Percentiles rank a stretch among this genome's conserved stretches.
Evolutionary conservation across 345 rosid genomes (phyloP).

Genomic region (Erodium maritimum): DNA sequence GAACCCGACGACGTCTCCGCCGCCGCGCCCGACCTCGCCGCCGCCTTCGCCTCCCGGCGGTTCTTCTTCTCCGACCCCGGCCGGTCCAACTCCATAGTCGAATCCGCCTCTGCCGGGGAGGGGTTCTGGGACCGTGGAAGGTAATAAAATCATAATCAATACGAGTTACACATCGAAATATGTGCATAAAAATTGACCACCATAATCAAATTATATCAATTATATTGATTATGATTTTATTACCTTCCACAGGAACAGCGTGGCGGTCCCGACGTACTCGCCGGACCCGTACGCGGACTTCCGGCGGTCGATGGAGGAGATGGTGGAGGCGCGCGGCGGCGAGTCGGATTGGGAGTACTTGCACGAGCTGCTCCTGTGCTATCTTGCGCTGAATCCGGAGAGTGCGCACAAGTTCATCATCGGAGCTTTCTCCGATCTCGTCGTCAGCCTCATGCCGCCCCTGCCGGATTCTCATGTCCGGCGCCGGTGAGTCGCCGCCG

Average conservation of each 20-base stretch:
- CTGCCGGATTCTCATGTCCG: too few relatives aligned
- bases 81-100: constrained; percentile 75
- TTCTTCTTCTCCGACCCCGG: constrained; percentile 95
- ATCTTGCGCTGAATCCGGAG: constrained; percentile 58
- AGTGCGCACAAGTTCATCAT: constrained; percentile 54
- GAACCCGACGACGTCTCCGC: constrained; percentile 3
- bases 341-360: constrained; percentile 56
- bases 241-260: constrained; percentile 13
- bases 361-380: constrained; percentile 65
- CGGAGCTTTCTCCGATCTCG: constrained; percentile 70
- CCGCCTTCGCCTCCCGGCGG: constrained; percentile 61
- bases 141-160: too few relatives aligned
- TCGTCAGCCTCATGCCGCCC: constrained; percentile 46
- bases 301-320: constrained; percentile 89
- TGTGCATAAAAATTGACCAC: too few relatives aligned
- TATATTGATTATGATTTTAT: too few relatives aligned
- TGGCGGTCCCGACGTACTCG: constrained; percentile 57
- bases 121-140: too few relatives aligned
- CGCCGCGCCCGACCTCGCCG: constrained; percentile 20
- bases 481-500: too few relatives aligned
- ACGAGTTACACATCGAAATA: too few relatives aligned
- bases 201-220: too few relatives aligned
- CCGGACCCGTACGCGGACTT: constrained; percentile 81
- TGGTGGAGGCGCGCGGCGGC: constrained; percentile 78
- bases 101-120: constrained; percentile 20